Base-by-base conservation (phyloP, 495 filamentous ascomycete species). In the Aspergillus panamensis region DNA sequence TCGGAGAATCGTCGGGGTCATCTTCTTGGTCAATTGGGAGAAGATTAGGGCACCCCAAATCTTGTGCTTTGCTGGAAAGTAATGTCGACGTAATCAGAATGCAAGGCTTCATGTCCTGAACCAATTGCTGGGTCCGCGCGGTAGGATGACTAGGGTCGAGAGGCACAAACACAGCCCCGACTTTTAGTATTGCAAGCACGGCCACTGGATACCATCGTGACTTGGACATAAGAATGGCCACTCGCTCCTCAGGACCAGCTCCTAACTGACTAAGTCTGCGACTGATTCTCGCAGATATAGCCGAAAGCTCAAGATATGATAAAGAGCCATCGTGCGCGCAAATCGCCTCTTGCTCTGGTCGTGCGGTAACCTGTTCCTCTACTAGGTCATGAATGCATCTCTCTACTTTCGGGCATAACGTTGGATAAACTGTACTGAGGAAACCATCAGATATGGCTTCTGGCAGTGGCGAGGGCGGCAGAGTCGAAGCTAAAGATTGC, bases 221-320 rank as follows among this genome's bases (percentile, higher is more conserved):
- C 33, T 59, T 59, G 16, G 30, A 13, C 37, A 59, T 45, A 0
- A 53, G 17, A 6, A 59, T 37, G 16, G 57, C 40, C 8, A 59
- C 57, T 9, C 40, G 21, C 82, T 45, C 74, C 77, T 37, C 86
- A 75, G 68, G 73, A 79, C 43, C 77, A 77, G 20, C 72, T 74
- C 20, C 74, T 71, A n/a, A 70, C 79, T 5, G 69, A 55, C 75
- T 5, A 68, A 68, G 14, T 75, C 85, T 58, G 66, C 79, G 40
- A 49, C 73, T 21, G 64, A 75, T 1, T 66, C 73, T 14, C 73
- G 77, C 47, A 3, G 57, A 44, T 3, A 45, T 14, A 2, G 20
- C 17, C 1, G 40, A 39, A n/a, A 59, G 49, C 19, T 40, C 30
- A 1, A 25, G 19, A 14, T 48, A 59, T 9, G 44, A 39, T 6